A percentile compares a stretch with the other conserved stretches of the same genome.
These are phyloP conservation scores for Alternaria sp. DNA, from an alignment of 2,329 filamentous ascomycete genomes.

Conservation along the genomic window DNA sequence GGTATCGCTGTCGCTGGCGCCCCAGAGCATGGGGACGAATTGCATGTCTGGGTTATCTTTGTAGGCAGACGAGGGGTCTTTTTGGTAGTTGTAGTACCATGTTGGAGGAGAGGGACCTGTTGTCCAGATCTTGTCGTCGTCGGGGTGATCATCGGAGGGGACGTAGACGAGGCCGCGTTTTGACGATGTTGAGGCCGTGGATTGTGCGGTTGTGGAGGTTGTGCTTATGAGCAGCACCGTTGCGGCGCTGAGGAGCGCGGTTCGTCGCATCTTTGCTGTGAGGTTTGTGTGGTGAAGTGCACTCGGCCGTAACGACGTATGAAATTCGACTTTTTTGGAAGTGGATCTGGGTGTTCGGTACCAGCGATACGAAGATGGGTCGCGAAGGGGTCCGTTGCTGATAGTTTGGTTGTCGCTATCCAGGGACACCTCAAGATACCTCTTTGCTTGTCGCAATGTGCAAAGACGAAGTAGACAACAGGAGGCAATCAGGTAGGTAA, in stretches of 20 bases:
- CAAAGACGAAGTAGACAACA: not conserved
- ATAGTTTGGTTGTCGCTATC: not conserved
- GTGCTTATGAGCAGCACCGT: constrained; percentile 5
- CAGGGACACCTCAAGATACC: not conserved
- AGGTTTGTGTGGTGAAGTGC: not conserved
- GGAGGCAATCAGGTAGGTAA: not conserved
- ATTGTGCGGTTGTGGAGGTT: constrained; percentile 21
- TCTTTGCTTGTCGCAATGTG: not conserved
- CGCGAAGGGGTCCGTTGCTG: not conserved
- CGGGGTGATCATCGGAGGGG: constrained; percentile 59
- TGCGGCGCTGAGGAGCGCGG: constrained; percentile 1
- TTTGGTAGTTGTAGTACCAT: constrained; percentile 86
- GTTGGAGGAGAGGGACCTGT: constrained; percentile 63
- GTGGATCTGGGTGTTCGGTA: not conserved
- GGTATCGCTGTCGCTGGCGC: constrained; percentile 53
- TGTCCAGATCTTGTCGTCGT: constrained; percentile 72
- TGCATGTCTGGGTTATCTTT: constrained; percentile 57
- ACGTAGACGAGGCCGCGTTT: constrained; percentile 79
- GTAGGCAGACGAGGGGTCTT: constrained; percentile 62
- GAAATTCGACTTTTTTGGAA: not conserved
- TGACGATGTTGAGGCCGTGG: constrained; percentile 52
- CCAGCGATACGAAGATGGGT: not conserved
- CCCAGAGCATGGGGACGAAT: constrained; percentile 85
- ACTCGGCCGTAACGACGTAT: not conserved
- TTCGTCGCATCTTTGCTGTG: constrained; percentile 6